These are phyloP conservation scores for Gautieria morchelliformis DNA, from an alignment of 768 basidiomycete species.

Conservation along the genomic window DNA sequence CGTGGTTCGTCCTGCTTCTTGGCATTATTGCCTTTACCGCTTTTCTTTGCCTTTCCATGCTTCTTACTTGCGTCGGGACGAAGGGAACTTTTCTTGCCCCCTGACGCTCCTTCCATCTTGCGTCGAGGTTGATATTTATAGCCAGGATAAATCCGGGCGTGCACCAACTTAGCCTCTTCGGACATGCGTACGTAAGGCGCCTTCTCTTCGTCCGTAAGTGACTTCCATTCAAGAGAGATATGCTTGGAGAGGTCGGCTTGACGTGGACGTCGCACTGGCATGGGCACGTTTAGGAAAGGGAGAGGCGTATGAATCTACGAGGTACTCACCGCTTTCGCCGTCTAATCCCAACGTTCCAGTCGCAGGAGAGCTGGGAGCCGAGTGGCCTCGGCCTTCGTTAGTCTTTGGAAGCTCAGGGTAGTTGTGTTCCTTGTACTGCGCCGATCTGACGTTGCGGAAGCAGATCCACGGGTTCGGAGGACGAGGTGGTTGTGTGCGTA, in stretches of 20 bases:
- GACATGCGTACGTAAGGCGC: constrained; percentile 39
- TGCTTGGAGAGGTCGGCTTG: constrained; percentile 75
- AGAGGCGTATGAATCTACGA: background rate
- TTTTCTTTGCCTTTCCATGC: background rate
- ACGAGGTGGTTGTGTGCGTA: constrained; percentile 8
- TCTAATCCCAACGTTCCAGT: constrained; percentile 1
- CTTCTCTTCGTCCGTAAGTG: constrained; percentile 52
- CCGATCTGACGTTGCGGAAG: constrained; percentile 7
- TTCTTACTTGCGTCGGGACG: background rate
- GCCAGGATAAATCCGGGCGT: constrained; percentile 43
- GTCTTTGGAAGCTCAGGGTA: constrained; percentile 3
- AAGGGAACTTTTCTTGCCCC: background rate
- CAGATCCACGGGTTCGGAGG: constrained; percentile 10
- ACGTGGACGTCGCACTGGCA: constrained; percentile 22
- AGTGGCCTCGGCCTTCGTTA: background rate
- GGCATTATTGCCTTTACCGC: background rate
- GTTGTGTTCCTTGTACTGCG: constrained; percentile 7
- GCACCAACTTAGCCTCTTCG: constrained; percentile 34
- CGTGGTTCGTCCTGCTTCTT: background rate
- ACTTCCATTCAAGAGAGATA: constrained; percentile 76
- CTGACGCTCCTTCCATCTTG: background rate
- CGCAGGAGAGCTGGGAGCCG: constrained; percentile 4
- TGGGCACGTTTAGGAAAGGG: background rate
- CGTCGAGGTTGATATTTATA: constrained; percentile 49
- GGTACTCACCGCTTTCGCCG: constrained; percentile 2